Percentiles rank a stretch among this genome's conserved stretches.
Conservation (phyloP, 345 rosid genomes). For the Arabidopsis suecica region DNA sequence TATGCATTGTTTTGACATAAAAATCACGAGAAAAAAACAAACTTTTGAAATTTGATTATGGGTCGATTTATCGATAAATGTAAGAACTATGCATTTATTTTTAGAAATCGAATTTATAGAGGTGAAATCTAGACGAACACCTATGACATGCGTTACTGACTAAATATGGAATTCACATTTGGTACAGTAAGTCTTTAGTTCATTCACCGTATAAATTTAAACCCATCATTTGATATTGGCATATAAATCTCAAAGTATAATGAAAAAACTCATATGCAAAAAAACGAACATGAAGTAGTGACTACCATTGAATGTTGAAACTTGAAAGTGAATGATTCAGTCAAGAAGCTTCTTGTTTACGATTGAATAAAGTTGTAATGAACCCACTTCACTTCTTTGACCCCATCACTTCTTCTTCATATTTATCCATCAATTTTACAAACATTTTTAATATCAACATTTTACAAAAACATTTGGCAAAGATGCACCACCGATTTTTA, state of each 20-base stretch:
- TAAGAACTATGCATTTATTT: slow-evolving; percentile 8
- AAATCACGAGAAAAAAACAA: background rate
- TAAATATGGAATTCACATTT: slow-evolving; percentile 13
- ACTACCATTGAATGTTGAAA: slow-evolving; percentile 36
- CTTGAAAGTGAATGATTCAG: slow-evolving; percentile 40
- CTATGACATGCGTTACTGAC: background rate
- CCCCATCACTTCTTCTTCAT: slow-evolving; percentile 36
- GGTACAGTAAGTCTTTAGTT: background rate
- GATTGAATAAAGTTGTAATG: slow-evolving; percentile 29
- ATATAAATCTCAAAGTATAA: background rate
- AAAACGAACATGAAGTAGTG: slow-evolving; percentile 12
- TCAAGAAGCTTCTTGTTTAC: slow-evolving; percentile 43
- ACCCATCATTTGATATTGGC: background rate
- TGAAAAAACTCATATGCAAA: too few species aligned
- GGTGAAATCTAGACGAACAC: background rate
- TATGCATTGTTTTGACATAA: background rate
- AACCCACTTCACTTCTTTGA: slow-evolving; percentile 42
- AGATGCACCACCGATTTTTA: slow-evolving; percentile 37
- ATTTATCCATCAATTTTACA: slow-evolving; percentile 31
- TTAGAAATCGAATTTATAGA: background rate
- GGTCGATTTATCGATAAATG: background rate
- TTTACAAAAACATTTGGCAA: slow-evolving; percentile 28
- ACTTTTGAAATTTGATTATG: background rate
- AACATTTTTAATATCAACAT: slow-evolving; percentile 1
- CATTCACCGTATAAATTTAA: background rate